Evolutionary conservation across 2,329 filamentous ascomycete genomes (phyloP), one percentile per base, ranked within the genome.

Genomic region (Xenoacremonium recifei): DNA sequence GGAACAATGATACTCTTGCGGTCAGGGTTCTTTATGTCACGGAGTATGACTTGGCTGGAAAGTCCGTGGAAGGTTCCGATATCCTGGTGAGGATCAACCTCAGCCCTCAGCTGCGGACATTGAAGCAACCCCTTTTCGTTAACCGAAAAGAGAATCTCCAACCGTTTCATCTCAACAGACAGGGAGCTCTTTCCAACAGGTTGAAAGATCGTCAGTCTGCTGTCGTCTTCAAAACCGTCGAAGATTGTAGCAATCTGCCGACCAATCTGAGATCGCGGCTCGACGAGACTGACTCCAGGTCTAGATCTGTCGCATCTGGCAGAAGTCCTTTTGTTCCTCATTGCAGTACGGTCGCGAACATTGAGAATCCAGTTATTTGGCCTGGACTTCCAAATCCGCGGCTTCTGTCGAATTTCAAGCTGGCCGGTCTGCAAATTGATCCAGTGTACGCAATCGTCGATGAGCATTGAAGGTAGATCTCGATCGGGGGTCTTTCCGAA

Each of bases 371-470:
- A 75, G 30, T 66, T 59, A 0, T 41, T 48, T 0, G 0, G 10
- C 5, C 49, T 51, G 0, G 33, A 44, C 0, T 11, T 33, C 68
- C 64, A 73, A 4, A 61, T 59, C 0, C 56, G 45, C 0, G 70
- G 62, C 1, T 58, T 56, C 6, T 67, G 69, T 7, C 80, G 67
- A 17, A 84, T 72, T 33, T 85, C 75, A 0, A 87, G 37, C 0
- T 49, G 35, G 0, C 55, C 46, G 0, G 47, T 58, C 0, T 20
- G 35, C 0, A 82, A 11, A 31, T 85, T 65, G 4, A 85, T 62
- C 80, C 81, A 86, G 47, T 87, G 82, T 0, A 76, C 65, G 37
- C 76, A 84, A 6, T 71, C 61, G 0, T 75, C 58, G 0, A 82
- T 47, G 0, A 87, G 62, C 0, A 66, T 55, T 0, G 49, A 49